Evolutionary conservation across 352 stramenopile species (phyloP).

Genomic region (Phytophthora pseudosyringae): DNA sequence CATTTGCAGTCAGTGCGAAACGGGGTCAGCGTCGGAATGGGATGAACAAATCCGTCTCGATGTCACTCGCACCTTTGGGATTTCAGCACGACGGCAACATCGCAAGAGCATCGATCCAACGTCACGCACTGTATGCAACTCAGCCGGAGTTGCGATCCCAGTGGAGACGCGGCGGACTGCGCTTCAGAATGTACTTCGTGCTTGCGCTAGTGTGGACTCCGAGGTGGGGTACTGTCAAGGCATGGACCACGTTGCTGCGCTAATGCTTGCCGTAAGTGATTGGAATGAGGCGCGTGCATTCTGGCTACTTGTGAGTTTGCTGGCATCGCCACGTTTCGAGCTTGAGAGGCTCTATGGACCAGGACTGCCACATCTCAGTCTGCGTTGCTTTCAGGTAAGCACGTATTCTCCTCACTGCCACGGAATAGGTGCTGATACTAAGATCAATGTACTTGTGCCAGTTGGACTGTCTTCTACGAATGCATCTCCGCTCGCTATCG

Average conservation of each 20-base stretch:
- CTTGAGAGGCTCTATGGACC: slow-evolving; percentile 69
- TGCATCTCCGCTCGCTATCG: slow-evolving; percentile 49
- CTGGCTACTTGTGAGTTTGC: slow-evolving; percentile 69
- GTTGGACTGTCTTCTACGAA: slow-evolving; percentile 56
- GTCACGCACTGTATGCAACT: slow-evolving; percentile 19
- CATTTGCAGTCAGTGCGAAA: slow-evolving; percentile 53
- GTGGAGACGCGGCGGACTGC: slow-evolving; percentile 45
- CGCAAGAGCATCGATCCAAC: slow-evolving; percentile 27
- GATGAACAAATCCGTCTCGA: slow-evolving; percentile 77
- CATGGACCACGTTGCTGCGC: slow-evolving; percentile 71
- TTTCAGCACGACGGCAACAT: slow-evolving; percentile 55
- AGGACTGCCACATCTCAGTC: slow-evolving; percentile 57
- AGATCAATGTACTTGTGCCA: slow-evolving; percentile 16
- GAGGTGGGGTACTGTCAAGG: slow-evolving; percentile 82
- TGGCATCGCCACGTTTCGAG: slow-evolving; percentile 60
- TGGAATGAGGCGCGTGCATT: slow-evolving; percentile 76
- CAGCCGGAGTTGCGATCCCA: slow-evolving; percentile 20
- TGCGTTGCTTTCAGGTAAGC: slow-evolving; percentile 73
- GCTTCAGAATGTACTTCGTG: slow-evolving; percentile 65
- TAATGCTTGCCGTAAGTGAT: slow-evolving; percentile 68
- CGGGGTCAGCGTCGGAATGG: slow-evolving; percentile 25
- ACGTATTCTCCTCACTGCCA: not conserved
- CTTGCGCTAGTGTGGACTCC: slow-evolving; percentile 70
- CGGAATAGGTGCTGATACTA: not conserved
- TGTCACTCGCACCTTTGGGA: slow-evolving; percentile 72